Base-by-base conservation (phyloP, 768 basidiomycete species). In the Termitomyces eurrhizus region DNA sequence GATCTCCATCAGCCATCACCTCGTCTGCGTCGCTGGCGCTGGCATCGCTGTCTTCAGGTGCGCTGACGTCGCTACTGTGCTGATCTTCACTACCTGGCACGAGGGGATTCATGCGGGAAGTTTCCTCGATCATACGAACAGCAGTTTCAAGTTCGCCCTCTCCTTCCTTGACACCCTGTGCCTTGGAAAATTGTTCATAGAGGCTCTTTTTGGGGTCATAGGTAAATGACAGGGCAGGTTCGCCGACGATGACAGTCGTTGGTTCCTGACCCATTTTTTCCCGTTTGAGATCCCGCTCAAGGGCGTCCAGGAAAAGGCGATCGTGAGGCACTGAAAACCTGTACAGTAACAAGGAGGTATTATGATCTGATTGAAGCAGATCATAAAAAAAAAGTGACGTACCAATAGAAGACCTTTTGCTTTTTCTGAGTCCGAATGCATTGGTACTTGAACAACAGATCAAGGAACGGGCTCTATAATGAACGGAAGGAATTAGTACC, bases 331-430 rank as follows among this genome's bases (percentile, higher is more conserved):
- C 95, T 7, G 94, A 95, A 77, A 93, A 97, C 93, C 93, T 95
- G 70, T 55, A 6, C 55, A 6, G 13, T 4, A n/a, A 21, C 45
- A 29, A 48, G 29, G 59, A 39, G 41, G 49, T 26, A 58, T 48
- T 54, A 58, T 18, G 63, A 60, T 45, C n/a, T 50, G 53, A 55
- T 56, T 21, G 12, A 14, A 24, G 21, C 7, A 24, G 16, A 52
- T 44, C 26, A 49, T 42, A 12, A 9, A 44, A 21, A 9, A 44
- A 16, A 56, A 59, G 18, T 45, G 29, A 77, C 88, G 57, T 65
- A 92, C 95, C 95, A 98, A 73, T 92, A 97, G 70, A 97, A 98
- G n/a, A 98, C 95, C 73, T 98, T 95, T 77, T 96, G 95, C 77
- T 97, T 98, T 82, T 97, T 98, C 73, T 98, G 95, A 1, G 95